These are phyloP conservation scores for Leishmania turanica DNA, from an alignment of 208 protist species.

Conservation along the genomic window DNA sequence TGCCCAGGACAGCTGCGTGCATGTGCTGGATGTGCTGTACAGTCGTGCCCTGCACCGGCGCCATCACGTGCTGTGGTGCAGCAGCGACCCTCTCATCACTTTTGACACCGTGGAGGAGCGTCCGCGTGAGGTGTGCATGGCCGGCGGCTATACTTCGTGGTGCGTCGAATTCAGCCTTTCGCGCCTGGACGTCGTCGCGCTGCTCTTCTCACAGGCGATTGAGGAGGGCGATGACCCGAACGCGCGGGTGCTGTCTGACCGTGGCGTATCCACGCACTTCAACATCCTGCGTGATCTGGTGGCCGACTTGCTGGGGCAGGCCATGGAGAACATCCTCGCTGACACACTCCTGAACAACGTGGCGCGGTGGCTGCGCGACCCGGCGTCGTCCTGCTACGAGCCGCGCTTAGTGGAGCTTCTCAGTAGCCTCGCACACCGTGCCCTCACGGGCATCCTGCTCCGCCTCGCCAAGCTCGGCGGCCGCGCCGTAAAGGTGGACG, in stretches of 20 bases:
- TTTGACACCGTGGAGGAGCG: constrained; percentile 84
- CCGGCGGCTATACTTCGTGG: constrained; percentile 82
- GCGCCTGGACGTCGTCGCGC: constrained; percentile 85
- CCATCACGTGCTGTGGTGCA: constrained; percentile 84
- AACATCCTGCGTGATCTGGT: constrained; percentile 91
- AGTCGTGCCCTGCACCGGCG: constrained; percentile 71
- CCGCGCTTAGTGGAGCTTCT: constrained; percentile 83
- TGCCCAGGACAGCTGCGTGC: constrained; percentile 83
- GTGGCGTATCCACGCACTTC: constrained; percentile 88
- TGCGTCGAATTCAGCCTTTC: constrained; percentile 88
- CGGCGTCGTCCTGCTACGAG: constrained; percentile 80
- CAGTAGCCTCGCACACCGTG: constrained; percentile 74
- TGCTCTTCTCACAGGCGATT: constrained; percentile 90
- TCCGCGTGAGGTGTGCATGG: constrained; percentile 77
- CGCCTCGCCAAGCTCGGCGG: constrained; percentile 87
- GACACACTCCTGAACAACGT: constrained; percentile 81
- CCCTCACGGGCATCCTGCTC: constrained; percentile 77
- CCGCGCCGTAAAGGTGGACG: constrained; percentile 79
- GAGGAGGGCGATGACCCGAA: constrained; percentile 87
- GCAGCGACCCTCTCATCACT: constrained; percentile 57
- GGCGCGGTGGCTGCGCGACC: constrained; percentile 87
- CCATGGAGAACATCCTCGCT: constrained; percentile 58
- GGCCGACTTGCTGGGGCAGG: constrained; percentile 78
- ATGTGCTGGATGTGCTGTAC: constrained; percentile 87
- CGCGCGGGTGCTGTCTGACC: constrained; percentile 71